These are phyloP conservation scores for Xerocomus potaroensis DNA, from an alignment of 768 basidiomycete species.

Conservation along the genomic window DNA sequence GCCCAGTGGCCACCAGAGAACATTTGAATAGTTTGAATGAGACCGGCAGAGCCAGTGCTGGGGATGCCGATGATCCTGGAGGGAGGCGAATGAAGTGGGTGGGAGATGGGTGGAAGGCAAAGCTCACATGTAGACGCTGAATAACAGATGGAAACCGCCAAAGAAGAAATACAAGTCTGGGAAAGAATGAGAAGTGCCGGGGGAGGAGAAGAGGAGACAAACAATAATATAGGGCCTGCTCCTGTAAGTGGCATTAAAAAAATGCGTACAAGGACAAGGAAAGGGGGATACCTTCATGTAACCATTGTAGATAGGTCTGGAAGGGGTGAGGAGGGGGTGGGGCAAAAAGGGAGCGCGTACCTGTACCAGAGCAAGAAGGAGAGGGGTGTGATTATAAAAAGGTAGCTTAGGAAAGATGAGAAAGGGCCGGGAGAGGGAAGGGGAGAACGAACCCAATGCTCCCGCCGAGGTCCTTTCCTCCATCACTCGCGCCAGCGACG, in stretches of 20 bases:
- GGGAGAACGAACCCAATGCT: conserved; percentile 64
- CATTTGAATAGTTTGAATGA: conserved; percentile 88
- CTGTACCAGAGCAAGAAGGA: conserved; percentile 97
- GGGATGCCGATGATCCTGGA: conserved; percentile 91
- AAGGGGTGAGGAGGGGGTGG: conserved; percentile 6
- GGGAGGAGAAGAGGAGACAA: conserved; percentile 29
- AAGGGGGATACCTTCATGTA: conserved; percentile 83
- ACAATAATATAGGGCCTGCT: conserved; percentile 94
- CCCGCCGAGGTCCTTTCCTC: conserved; percentile 74
- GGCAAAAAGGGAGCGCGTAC: conserved; percentile 41
- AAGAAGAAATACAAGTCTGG: conserved; percentile 97
- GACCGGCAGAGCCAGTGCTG: conserved; percentile 91
- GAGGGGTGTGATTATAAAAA: conserved; percentile 68
- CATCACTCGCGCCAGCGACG: conserved; percentile 68
- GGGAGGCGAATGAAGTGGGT: conserved; percentile 22
- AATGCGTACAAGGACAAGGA: conserved; percentile 19
- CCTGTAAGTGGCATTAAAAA: conserved; percentile 44
- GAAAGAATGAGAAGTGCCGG: conserved; percentile 7
- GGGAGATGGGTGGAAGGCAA: not conserved
- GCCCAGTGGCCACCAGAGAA: conserved; percentile 67
- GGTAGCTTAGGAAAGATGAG: conserved; percentile 47
- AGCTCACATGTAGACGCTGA: conserved; percentile 85
- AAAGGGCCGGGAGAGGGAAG: conserved; percentile 20
- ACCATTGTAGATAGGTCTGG: conserved; percentile 92
- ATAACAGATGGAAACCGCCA: conserved; percentile 89